Percentiles rank a stretch among this genome's conserved stretches.
These are phyloP conservation scores for Vachellia collinsii DNA, from an alignment of 306 rosid species.

Conservation along the genomic window DNA sequence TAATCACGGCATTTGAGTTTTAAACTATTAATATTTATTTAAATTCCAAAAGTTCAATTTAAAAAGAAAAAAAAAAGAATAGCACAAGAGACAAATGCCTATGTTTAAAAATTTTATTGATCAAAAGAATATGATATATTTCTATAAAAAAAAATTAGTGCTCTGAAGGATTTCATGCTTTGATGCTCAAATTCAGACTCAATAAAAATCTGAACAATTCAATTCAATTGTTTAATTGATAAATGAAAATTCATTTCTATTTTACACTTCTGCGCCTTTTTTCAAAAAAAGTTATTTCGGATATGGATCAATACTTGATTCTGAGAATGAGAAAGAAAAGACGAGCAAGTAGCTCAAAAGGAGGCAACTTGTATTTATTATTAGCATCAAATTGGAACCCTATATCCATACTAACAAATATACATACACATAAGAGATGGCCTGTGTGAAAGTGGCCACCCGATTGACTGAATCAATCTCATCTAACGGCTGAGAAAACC, in stretches of 20 bases:
- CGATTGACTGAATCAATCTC: constrained; percentile 8
- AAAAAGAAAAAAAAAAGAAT: no score
- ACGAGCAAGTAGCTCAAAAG: not conserved
- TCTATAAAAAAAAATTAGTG: no score
- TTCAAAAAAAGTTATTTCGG: not conserved
- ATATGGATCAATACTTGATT: not conserved
- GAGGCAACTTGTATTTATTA: not conserved
- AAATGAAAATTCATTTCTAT: not conserved
- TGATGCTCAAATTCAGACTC: no score
- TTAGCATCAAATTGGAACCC: not conserved
- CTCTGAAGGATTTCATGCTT: no score
- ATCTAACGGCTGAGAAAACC: constrained; percentile 35
- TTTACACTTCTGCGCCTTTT: not conserved
- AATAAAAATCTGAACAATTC: not conserved
- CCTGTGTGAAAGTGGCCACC: not conserved
- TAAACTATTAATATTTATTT: not conserved
- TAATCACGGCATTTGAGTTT: not conserved
- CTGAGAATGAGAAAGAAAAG: not conserved
- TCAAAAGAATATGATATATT: no score
- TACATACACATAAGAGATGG: not conserved
- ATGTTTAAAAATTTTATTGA: no score
- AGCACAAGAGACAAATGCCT: no score
- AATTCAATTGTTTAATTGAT: no score
- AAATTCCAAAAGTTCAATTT: no score
- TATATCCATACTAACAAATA: not conserved